Conservation (phyloP, 2,329 filamentous ascomycete genomes). For the Fusarium abutilonis region DNA sequence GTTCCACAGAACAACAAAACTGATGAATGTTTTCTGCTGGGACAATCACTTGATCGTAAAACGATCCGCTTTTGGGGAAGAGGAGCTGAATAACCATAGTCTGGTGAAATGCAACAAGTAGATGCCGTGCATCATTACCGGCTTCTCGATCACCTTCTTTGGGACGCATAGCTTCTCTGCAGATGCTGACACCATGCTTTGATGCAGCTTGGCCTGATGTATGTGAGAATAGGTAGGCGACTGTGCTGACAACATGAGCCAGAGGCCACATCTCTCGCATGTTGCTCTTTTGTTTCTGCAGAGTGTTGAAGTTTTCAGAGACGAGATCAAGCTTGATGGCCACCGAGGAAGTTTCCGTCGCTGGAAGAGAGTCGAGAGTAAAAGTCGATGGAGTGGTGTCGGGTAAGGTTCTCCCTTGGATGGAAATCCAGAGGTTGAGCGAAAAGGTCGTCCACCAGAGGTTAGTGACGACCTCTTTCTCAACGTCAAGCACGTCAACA, state of each 20-base stretch:
- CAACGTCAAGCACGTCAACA: conserved; percentile 53
- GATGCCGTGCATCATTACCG: conserved; percentile 38
- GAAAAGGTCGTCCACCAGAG: conserved; percentile 54
- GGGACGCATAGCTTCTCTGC: conserved; percentile 44
- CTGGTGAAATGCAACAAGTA: conserved; percentile 49
- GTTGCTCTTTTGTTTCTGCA: conserved; percentile 49
- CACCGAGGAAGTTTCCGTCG: conserved; percentile 45
- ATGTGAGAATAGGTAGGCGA: conserved; percentile 44
- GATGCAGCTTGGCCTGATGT: conserved; percentile 38
- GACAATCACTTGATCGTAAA: conserved; percentile 34
- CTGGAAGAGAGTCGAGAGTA: conserved; percentile 45
- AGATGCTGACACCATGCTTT: conserved; percentile 38
- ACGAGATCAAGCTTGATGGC: conserved; percentile 50
- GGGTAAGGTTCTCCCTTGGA: conserved; percentile 49
- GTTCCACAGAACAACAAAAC: conserved; percentile 46
- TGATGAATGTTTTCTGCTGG: conserved; percentile 43
- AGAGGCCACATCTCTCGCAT: conserved; percentile 51
- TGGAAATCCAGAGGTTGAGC: conserved; percentile 52
- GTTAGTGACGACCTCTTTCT: conserved; percentile 53
- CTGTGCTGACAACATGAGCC: conserved; percentile 47
- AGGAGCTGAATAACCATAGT: conserved; percentile 49
- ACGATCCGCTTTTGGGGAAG: conserved; percentile 42
- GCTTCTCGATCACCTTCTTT: conserved; percentile 30
- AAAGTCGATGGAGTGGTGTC: conserved; percentile 39
- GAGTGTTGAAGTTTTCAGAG: conserved; percentile 51